Conservation (phyloP, 495 filamentous ascomycete genomes). For the Cercophora newfieldiana region DNA sequence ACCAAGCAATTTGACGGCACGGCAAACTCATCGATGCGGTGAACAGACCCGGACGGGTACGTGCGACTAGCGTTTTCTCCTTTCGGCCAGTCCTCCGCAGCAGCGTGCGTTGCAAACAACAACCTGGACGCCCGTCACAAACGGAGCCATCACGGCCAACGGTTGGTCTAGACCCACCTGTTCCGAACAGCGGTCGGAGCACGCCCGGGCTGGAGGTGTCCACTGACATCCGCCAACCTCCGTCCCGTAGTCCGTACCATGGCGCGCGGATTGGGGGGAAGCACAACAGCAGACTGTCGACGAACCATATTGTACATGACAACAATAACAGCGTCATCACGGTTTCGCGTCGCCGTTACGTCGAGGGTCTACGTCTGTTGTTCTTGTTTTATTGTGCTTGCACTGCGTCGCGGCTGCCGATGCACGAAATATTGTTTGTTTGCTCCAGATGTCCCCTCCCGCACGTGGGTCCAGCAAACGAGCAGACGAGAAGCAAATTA, state of each 20-base stretch:
- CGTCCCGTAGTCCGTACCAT: not conserved
- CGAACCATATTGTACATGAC: too few relatives aligned
- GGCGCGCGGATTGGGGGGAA: not conserved
- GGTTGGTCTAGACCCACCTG: not conserved
- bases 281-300: not conserved
- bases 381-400: not conserved
- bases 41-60: not conserved
- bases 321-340: not conserved
- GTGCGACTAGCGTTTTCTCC: not conserved
- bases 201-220: not conserved
- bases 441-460: not conserved
- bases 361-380: not conserved
- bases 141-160: not conserved
- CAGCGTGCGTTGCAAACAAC: too few relatives aligned
- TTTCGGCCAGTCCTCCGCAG: not conserved
- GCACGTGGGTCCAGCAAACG: not conserved
- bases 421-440: not conserved
- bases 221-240: not conserved
- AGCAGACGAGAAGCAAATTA: not conserved
- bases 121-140: too few relatives aligned
- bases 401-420: not conserved
- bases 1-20: not conserved
- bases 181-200: not conserved
- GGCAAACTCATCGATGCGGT: not conserved
- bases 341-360: not conserved